Base-by-base conservation (phyloP, 331 rosid species). In the Pyracantha coccinea region DNA sequence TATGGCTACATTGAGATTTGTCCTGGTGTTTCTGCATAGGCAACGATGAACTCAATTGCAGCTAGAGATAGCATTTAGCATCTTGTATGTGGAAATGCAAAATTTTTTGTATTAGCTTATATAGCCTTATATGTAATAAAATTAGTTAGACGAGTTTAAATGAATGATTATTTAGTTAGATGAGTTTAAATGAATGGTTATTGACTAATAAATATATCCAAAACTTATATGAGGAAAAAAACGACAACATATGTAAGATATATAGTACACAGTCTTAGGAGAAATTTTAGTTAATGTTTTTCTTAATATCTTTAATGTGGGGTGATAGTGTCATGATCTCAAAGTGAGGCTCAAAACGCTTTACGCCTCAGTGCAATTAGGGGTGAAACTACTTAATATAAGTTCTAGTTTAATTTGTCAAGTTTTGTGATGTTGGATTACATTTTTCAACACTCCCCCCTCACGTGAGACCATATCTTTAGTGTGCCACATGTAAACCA, bases 1-100 rank as follows among this genome's bases (percentile, higher is more conserved):
- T 91, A 79, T 73, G 92, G 97, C 7, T 85, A 92, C 75, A 82
- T 91, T 73, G 97, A 91, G 74, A 83, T 91, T 74, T 84, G 89
- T 65, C 87, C 88, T 41, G 76, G 78, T 63, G 86, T 82, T 15
- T 82, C 86, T 28, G 24, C 85, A 61, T 69, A 68, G 61, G 83
- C 10, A 54, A 21, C 4, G 27, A 57, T 9, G 12, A 24, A 6
- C 9, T 60, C 66, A 60, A 55, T 19, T 69, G 73, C 54, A 64
- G 60, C 57, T 60, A 38, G 45, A 38, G 45, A 13, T 38, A 38
- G 45, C 45, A 38, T 38, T 38, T 10, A 20, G 78, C 73, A 73
- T 75, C 66, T 75, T 77, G 35, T 33, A 66, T 12, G 73, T 62
- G 29, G 20, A 35, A 68, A 45, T 59, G 74, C 47, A 60, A 20